Conservation (phyloP, 331 rosid species). For the Ulmus americana region DNA sequence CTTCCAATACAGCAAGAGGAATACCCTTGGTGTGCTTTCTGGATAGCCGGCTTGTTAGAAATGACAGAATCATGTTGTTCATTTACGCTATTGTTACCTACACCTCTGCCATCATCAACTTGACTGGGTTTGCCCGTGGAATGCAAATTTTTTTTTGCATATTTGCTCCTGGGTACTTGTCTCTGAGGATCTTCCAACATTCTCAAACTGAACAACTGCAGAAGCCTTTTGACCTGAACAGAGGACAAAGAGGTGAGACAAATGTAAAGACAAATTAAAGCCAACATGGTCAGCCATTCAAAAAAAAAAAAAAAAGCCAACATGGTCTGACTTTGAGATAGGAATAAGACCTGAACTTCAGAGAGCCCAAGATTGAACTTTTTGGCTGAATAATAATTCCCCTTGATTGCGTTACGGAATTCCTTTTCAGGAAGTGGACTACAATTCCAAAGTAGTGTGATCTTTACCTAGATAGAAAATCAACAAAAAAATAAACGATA, state of each 20-base stretch:
- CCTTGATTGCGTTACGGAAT: constrained; percentile 48
- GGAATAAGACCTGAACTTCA: constrained; percentile 50
- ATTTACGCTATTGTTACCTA: constrained; percentile 15
- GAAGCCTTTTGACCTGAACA: constrained; percentile 50
- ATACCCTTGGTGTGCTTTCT: constrained; percentile 20
- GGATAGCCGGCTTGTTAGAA: constrained; percentile 13
- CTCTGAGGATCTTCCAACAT: constrained; percentile 28
- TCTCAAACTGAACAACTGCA: constrained; percentile 39
- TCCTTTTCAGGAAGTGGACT: constrained; percentile 46
- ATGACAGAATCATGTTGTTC: constrained; percentile 24
- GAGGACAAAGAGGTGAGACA: background rate
- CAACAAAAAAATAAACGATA: background rate
- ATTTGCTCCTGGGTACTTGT: constrained; percentile 13
- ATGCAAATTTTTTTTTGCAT: constrained; percentile 13
- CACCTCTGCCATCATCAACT: constrained; percentile 25
- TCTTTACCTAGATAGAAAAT: constrained; percentile 42
- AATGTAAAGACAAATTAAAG: background rate
- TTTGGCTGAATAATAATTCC: constrained; percentile 47
- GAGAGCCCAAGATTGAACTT: constrained; percentile 78
- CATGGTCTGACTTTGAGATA: background rate
- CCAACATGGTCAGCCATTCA: background rate
- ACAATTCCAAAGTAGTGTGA: constrained; percentile 51
- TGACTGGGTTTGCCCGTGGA: constrained; percentile 17
- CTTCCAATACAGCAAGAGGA: constrained; percentile 17
- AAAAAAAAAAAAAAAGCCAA: background rate